A percentile compares a stretch with the other conserved stretches of the same genome.
phyloP scores from a whole-genome alignment of 257 asterid species.

The Lavandula angustifolia region DNA sequence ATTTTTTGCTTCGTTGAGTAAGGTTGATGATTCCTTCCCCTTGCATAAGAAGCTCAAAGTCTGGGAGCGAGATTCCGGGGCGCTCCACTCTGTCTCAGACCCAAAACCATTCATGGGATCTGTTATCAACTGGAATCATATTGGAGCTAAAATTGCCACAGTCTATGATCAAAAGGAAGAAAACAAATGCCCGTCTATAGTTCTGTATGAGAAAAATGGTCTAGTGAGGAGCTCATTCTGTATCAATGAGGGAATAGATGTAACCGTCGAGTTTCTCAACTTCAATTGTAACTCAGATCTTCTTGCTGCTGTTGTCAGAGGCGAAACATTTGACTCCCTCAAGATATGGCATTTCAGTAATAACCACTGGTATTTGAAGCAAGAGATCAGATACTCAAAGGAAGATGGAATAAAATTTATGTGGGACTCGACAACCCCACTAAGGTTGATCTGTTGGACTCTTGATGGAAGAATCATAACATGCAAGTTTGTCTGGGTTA shows the following conservation, averaged over 20 bases:
- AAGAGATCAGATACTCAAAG: conserved; percentile 74
- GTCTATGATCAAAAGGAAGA: conserved; percentile 57
- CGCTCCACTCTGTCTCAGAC: conserved; percentile 77
- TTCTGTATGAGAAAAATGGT: conserved; percentile 86
- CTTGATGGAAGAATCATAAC: conserved; percentile 59
- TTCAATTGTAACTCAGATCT: conserved; percentile 93
- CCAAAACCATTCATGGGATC: conserved; percentile 74
- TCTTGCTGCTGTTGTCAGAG: conserved; percentile 77
- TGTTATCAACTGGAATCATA: conserved; percentile 79
- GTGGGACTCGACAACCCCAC: conserved; percentile 83
- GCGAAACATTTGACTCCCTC: conserved; percentile 62
- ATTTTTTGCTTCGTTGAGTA: conserved; percentile 74
- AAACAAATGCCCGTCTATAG: conserved; percentile 64
- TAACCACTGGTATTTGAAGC: conserved; percentile 92
- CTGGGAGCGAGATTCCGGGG: conserved; percentile 96
- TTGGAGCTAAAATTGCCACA: conserved; percentile 81
- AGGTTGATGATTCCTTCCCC: conserved; percentile 51
- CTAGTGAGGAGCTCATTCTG: conserved; percentile 85
- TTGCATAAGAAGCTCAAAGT: conserved; percentile 70
- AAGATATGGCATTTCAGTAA: conserved; percentile 86
- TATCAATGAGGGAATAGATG: conserved; percentile 54
- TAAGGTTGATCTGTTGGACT: conserved; percentile 75
- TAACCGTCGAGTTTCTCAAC: conserved; percentile 62
- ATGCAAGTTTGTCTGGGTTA: conserved; percentile 74
- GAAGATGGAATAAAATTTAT: conserved; percentile 63